These are phyloP conservation scores for Immersiporthe knoxdaviesiana DNA, from an alignment of 2,329 filamentous ascomycete species.

Conservation along the genomic window DNA sequence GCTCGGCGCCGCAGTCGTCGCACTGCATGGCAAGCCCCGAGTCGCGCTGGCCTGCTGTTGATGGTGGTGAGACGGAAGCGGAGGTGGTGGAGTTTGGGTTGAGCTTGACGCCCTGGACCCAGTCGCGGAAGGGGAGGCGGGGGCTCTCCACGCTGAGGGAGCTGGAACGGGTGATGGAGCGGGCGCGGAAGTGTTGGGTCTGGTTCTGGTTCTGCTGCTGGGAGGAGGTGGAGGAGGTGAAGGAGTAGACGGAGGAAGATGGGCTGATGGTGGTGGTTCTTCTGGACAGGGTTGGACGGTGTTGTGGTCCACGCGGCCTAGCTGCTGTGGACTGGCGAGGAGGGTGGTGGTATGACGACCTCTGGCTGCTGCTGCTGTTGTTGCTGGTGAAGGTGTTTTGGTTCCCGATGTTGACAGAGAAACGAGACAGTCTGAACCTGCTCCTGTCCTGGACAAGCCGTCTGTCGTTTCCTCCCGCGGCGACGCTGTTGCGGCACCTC, in stretches of 20 bases:
- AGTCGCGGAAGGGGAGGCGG: conserved; percentile 28
- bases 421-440: conserved; percentile 13
- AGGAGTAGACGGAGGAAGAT: conserved; percentile 26
- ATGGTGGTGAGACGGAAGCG: neutral
- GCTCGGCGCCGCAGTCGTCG: conserved; percentile 23
- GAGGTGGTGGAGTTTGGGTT: neutral
- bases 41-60: conserved; percentile 21
- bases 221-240: neutral
- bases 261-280: conserved; percentile 20
- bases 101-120: conserved; percentile 27
- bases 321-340: neutral
- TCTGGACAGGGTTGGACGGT: conserved; percentile 7
- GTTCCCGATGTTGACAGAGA: conserved; percentile 15
- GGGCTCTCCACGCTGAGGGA: conserved; percentile 28
- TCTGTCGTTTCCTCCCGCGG: neutral
- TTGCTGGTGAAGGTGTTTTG: neutral
- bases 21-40: conserved; percentile 27
- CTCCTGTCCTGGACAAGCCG: conserved; percentile 10
- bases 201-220: neutral
- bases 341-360: conserved; percentile 8
- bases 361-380: no score
- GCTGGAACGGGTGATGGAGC: conserved; percentile 23
- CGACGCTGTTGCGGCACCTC: conserved; percentile 20
- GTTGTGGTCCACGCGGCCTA: neutral
- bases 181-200: neutral